Evolutionary conservation across 306 rosid genomes (phyloP).

Genomic region (Quercus variabilis): DNA sequence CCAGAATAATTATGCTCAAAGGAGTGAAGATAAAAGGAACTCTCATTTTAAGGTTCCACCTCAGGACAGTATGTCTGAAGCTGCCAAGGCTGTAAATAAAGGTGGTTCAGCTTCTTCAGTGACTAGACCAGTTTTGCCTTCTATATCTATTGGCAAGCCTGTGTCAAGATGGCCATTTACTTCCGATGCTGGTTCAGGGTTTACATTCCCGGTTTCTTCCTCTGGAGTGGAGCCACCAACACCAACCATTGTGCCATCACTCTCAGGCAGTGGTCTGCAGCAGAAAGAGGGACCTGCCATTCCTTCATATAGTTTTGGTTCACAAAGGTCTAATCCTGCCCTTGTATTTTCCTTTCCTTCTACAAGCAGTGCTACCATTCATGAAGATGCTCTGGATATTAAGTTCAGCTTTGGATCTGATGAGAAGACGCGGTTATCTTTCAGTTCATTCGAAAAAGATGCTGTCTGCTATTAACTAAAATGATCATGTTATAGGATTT

Average conservation of each 20-base stretch:
- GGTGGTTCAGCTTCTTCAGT: slow-evolving; percentile 30
- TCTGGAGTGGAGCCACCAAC: slow-evolving; percentile 75
- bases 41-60: slow-evolving; percentile 32
- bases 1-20: slow-evolving; percentile 28
- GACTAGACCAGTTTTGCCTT: slow-evolving; percentile 55
- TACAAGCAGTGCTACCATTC: slow-evolving; percentile 38
- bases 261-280: slow-evolving; percentile 31
- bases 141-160: slow-evolving; percentile 60
- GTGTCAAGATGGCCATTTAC: slow-evolving; percentile 53
- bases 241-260: slow-evolving; percentile 63
- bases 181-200: slow-evolving; percentile 53
- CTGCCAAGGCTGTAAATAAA: slow-evolving; percentile 22
- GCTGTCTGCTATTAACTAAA: slow-evolving; percentile 47
- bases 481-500: not conserved
- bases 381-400: slow-evolving; percentile 38
- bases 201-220: slow-evolving; percentile 77
- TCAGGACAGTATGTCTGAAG: slow-evolving; percentile 33
- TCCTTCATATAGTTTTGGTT: slow-evolving; percentile 60
- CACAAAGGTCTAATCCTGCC: slow-evolving; percentile 38
- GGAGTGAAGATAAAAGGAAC: slow-evolving; percentile 33
- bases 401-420: slow-evolving; percentile 72
- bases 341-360: slow-evolving; percentile 75
- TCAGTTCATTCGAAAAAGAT: slow-evolving; percentile 48
- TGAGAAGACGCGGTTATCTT: slow-evolving; percentile 44
- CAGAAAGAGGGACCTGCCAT: slow-evolving; percentile 34